These are phyloP conservation scores for Rubroboletus pulcherrimus DNA, from an alignment of 768 basidiomycete species.

Conservation along the genomic window DNA sequence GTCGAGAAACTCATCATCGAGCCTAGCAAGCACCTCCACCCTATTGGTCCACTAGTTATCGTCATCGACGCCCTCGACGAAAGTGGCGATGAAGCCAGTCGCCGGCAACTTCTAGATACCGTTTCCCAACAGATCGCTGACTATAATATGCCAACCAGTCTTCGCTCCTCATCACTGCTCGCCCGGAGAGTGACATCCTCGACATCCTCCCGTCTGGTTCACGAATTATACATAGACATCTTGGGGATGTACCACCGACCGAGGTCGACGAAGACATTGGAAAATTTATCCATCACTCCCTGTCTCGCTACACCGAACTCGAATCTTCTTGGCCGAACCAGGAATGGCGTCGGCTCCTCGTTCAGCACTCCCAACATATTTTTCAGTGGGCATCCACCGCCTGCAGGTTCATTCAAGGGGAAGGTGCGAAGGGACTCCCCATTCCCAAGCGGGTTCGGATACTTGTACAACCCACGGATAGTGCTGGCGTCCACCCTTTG, in stretches of 20 bases:
- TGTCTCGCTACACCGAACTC: neutral
- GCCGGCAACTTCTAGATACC: neutral
- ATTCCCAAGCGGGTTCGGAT: no score
- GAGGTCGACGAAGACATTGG: neutral
- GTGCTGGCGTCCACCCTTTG: no score
- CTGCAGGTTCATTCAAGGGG: no score
- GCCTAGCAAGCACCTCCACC: neutral
- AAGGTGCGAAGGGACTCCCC: no score
- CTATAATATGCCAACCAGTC: no score
- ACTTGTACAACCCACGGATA: no score
- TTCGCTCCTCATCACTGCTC: neutral
- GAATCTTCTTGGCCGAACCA: neutral
- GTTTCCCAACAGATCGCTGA: no score
- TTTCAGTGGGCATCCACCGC: no score
- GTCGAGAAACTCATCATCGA: neutral
- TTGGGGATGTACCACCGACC: neutral
- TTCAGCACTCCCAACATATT: no score
- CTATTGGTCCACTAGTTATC: neutral
- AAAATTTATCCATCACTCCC: neutral
- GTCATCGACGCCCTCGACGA: neutral
- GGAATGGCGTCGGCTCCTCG: no score
- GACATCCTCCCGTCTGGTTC: neutral
- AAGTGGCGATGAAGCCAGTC: neutral
- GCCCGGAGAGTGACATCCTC: neutral
- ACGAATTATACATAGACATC: neutral